Conservation (phyloP, 352 stramenopile species). For the Globisporangium ultimum region DNA sequence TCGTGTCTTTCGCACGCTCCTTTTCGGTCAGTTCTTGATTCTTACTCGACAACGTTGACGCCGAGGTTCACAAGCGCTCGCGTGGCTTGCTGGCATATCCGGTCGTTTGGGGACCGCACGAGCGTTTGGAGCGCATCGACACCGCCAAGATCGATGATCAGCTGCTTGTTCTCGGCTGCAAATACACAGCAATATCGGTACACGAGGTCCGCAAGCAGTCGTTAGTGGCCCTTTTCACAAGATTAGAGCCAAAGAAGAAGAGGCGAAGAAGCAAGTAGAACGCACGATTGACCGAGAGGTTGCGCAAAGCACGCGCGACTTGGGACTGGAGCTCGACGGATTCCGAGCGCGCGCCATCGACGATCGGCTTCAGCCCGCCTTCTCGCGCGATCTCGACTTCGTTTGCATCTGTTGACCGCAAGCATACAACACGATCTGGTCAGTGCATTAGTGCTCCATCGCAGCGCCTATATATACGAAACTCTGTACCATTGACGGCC, state of each 20-base stretch:
- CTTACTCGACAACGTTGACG: slow-evolving; percentile 74
- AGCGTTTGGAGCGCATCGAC: slow-evolving; percentile 81
- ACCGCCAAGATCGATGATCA: slow-evolving; percentile 80
- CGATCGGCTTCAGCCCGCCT: slow-evolving; percentile 89
- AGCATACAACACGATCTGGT: background rate
- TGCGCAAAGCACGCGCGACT: slow-evolving; percentile 89
- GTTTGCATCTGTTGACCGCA: slow-evolving; percentile 70
- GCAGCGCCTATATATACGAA: too few relatives aligned
- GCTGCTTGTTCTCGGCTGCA: slow-evolving; percentile 86
- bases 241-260: too few relatives aligned
- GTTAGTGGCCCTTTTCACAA: too few relatives aligned
- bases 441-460: background rate
- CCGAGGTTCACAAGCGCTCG: slow-evolving; percentile 87
- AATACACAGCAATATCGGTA: background rate
- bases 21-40: background rate
- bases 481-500: slow-evolving; percentile 85
- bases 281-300: slow-evolving; percentile 92
- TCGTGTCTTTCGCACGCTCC: slow-evolving; percentile 16
- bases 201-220: too few relatives aligned
- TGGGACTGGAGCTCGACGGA: slow-evolving; percentile 87
- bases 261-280: slow-evolving; percentile 3
- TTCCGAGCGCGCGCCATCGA: slow-evolving; percentile 75
- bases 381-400: slow-evolving; percentile 89
- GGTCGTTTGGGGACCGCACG: slow-evolving; percentile 74
- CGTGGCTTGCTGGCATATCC: slow-evolving; percentile 88